These are phyloP conservation scores for Pseudovirgaria hyperparasitica DNA, from an alignment of 2,329 filamentous ascomycete species.

Conservation along the genomic window DNA sequence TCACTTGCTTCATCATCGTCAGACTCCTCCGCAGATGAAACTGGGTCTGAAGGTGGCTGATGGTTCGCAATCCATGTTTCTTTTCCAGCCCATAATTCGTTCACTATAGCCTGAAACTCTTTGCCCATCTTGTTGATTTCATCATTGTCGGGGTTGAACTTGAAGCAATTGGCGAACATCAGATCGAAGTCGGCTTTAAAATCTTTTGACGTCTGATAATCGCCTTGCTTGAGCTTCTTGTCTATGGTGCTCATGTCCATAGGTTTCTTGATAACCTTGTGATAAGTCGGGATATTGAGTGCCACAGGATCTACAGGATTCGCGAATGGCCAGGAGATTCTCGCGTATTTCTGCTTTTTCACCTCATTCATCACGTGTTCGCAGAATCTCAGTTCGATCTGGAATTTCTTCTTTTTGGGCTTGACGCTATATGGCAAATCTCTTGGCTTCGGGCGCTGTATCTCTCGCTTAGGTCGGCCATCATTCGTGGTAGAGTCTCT, in stretches of 20 bases:
- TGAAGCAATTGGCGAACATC: conserved; percentile 81
- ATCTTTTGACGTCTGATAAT: conserved; percentile 72
- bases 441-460: conserved; percentile 79
- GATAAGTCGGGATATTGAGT: conserved; percentile 84
- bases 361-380: conserved; percentile 70
- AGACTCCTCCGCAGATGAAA: conserved; percentile 53
- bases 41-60: conserved; percentile 50
- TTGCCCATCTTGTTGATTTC: conserved; percentile 61
- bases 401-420: conserved; percentile 81
- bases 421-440: conserved; percentile 83
- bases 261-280: conserved; percentile 87
- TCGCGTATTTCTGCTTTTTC: conserved; percentile 57
- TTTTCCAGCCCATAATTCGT: conserved; percentile 64
- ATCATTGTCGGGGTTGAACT: conserved; percentile 77
- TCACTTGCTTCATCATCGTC: conserved; percentile 57
- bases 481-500: conserved; percentile 71
- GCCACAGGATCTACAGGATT: conserved; percentile 85
- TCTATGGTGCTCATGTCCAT: conserved; percentile 87
- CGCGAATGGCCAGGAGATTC: conserved; percentile 62
- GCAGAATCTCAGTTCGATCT: conserved; percentile 82
- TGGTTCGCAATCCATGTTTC: conserved; percentile 68
- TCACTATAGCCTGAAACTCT: conserved; percentile 62
- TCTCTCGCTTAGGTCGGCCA: conserved; percentile 80
- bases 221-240: conserved; percentile 61
- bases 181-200: conserved; percentile 73